phyloP scores from a whole-genome alignment of 257 asterid species.

The Euphrasia confusa region DNA sequence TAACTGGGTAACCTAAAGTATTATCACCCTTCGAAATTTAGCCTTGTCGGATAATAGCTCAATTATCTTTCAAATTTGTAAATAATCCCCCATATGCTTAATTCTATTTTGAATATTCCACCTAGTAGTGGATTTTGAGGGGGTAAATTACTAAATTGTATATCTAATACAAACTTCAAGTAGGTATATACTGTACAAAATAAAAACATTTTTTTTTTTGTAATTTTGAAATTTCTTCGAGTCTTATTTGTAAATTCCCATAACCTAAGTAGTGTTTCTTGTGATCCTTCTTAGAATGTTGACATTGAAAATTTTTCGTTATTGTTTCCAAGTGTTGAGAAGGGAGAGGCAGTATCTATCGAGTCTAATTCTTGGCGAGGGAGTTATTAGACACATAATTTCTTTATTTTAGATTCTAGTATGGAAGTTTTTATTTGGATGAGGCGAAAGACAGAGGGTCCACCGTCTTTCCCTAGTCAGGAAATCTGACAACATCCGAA shows the following conservation, averaged over 20 bases:
- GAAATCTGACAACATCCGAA: too few relatives aligned
- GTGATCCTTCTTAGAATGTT: not conserved
- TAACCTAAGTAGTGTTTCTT: not conserved
- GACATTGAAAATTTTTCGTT: not conserved
- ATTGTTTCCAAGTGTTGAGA: conserved; percentile 41
- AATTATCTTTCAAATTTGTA: too few relatives aligned
- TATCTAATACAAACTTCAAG: not conserved
- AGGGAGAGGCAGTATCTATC: conserved; percentile 66
- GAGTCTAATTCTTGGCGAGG: conserved; percentile 66
- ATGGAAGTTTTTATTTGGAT: conserved; percentile 82
- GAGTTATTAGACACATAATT: conserved; percentile 72
- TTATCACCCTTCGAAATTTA: too few relatives aligned
- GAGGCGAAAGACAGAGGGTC: conserved; percentile 63
- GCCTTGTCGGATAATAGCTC: too few relatives aligned
- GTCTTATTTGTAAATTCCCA: not conserved
- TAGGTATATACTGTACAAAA: too few relatives aligned
- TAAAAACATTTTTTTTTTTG: too few relatives aligned
- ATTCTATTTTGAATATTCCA: too few relatives aligned
- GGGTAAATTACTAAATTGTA: not conserved
- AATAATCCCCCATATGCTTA: too few relatives aligned
- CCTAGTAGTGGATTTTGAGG: not conserved
- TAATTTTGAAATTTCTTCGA: too few relatives aligned
- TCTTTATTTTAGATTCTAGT: conserved; percentile 88
- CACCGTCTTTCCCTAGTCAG: too few relatives aligned
- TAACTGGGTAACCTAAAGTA: too few relatives aligned